Base-by-base conservation (phyloP, 306 rosid genomes). In the Quercus wislizeni region DNA sequence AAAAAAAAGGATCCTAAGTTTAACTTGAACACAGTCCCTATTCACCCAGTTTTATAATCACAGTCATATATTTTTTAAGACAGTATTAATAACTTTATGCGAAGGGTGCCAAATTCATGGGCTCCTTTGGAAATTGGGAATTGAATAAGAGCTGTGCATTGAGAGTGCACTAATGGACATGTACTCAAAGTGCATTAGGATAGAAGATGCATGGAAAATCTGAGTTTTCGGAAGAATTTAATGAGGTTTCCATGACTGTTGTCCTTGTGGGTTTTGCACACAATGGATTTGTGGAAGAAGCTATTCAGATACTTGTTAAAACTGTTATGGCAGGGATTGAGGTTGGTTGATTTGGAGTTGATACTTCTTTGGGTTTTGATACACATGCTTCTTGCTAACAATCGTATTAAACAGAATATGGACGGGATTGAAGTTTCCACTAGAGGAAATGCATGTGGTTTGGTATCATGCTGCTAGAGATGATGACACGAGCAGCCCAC, bases 251-350 rank as follows among this genome's bases (percentile, higher is more conserved):
- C 64, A 79, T 94, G 87, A 94, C 98, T 25, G 93, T 94, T 70
- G 92, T 92, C 76, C 93, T 92, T 55, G 91, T 90, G 69, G 98
- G 94, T 71, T 92, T 91, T 79, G 89, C 92, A 43, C 98, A 94
- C 63, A 94, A 92, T 85, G 95, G 98, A 59, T 84, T 84, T 25
- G 97, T 91, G 83, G 91, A 87, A 35, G 98, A 92, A 80, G 98
- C 98, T 59, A 90, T 91, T 72, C 88, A 82, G 43, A 86, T 91
- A 73, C 92, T 94, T 82, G 78, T 73, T 74, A 92, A 88, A 83
- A 92, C 92, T 84, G 85, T 92, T 83, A 84, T 81, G 30, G 70
- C 82, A 75, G 97, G 94, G 74, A 71, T 89, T 73, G 83, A 88
- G 65, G 85, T 92, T 21, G 23, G 23, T 21, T 31, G 98, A 54